Evolutionary conservation across 441 rosid genomes (phyloP), one percentile per base, ranked within the genome.

Genomic region (Pelargonium citronellum): DNA sequence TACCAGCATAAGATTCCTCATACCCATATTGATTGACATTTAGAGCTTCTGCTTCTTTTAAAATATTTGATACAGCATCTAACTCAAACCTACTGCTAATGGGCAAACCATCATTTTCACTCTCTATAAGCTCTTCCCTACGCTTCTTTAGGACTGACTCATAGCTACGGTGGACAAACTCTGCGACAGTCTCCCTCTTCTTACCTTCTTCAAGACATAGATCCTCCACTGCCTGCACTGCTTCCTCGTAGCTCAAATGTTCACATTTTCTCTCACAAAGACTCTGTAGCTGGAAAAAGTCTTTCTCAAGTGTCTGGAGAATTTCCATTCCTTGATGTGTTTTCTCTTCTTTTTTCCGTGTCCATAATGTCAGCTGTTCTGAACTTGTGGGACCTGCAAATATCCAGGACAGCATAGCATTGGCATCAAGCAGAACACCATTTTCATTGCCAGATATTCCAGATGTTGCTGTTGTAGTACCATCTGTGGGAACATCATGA

Each of bases 211-310:
- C 89, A 69, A 87, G 86, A 77, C 94, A 89, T 37, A 87, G 89
- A 79, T 83, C 87, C 80, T 90, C 96, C 70, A 91, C 76, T 67
- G 82, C 78, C 81, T 90, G 96, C 87, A 95, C 75, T 43, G 94
- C 91, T 82, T 86, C 92, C 79, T 90, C 92, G 51, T 87, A 89
- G 80, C 87, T 87, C 73, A 95, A 76, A 75, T 82, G 92, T 71
- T 87, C 89, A 72, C 83, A 80, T 83, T 95, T 95, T 74, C 90
- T 87, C 81, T 91, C 94, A 61, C 91, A 90, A 24, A 95, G 87
- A 79, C 78, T 85, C 82, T 90, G 91, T 66, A 95, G 82, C 74
- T 86, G 84, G 84, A 74, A 74, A 79, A 86, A 83, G 74, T 91
- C 99, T 69, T 95, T 90, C 80, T 89, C 92, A 67, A 95, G 94